Conservation (phyloP, 192 early-diverging fungal genomes). For the Backusella circina region DNA sequence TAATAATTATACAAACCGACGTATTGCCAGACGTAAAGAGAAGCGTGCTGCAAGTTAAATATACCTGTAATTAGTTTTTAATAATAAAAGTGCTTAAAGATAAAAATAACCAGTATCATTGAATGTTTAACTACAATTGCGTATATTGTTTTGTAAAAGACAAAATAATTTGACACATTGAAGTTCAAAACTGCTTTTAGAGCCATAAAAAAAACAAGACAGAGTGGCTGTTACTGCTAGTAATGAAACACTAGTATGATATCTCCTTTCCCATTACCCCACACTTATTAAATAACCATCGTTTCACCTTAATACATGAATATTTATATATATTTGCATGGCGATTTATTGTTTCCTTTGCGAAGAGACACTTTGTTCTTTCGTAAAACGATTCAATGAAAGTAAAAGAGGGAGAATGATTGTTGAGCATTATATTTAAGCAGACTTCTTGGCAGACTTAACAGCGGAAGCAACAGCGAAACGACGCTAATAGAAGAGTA, state of each 20-base stretch:
- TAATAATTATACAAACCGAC: conserved; percentile 10
- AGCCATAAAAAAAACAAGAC: background rate
- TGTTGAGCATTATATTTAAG: conserved; percentile 22
- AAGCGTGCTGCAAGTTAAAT: background rate
- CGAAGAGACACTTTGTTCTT: background rate
- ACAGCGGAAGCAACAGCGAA: conserved; percentile 22
- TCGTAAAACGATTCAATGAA: background rate
- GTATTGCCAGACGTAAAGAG: conserved; percentile 7
- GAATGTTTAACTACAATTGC: too few relatives aligned
- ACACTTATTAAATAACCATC: background rate
- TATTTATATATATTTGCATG: background rate
- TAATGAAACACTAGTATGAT: too few relatives aligned
- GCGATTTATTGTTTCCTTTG: conserved; percentile 3
- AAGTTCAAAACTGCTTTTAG: too few relatives aligned
- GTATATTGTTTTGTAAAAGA: too few relatives aligned
- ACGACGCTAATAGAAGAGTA: conserved; percentile 24
- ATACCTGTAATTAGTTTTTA: background rate
- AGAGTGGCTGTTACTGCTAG: too few relatives aligned
- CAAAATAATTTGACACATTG: too few relatives aligned
- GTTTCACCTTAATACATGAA: background rate
- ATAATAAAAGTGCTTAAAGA: too few relatives aligned
- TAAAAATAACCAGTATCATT: too few relatives aligned
- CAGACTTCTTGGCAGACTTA: conserved; percentile 31
- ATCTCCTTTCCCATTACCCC: background rate
- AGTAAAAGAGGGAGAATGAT: background rate